Evolutionary conservation across 345 rosid species (phyloP).

Genomic region (Crucihimalaya himalaica): DNA sequence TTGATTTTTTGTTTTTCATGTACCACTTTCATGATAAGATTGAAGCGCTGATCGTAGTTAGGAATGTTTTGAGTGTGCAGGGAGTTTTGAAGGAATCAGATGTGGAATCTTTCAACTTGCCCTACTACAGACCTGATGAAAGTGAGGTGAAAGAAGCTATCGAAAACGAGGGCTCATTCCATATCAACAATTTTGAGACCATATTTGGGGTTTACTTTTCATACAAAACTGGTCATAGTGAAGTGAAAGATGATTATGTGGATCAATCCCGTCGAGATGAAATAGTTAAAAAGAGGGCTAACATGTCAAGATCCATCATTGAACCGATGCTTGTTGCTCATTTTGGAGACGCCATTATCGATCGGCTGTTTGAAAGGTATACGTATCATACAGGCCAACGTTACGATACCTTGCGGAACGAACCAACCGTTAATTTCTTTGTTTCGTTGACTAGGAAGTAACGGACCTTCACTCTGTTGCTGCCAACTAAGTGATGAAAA

Average conservation of each 20-base stretch:
- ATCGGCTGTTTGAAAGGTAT: neutral
- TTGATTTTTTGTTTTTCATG: no score
- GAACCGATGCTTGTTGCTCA: conserved; percentile 12
- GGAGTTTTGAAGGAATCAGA: neutral
- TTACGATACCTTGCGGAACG: neutral
- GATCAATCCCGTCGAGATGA: neutral
- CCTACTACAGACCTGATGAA: neutral
- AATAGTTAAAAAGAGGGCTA: neutral
- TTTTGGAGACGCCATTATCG: neutral
- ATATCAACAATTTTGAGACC: neutral
- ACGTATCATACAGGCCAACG: neutral
- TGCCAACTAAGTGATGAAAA: neutral
- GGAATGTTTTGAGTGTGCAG: neutral
- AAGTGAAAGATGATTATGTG: conserved; percentile 1
- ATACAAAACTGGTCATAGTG: conserved; percentile 6
- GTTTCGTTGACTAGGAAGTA: neutral
- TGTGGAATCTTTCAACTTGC: neutral
- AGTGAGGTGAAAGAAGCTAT: neutral
- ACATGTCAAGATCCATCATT: neutral
- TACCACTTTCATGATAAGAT: no score
- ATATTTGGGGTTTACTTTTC: conserved; percentile 7
- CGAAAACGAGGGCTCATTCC: neutral
- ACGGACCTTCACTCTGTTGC: neutral
- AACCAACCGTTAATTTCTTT: neutral
- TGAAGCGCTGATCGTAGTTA: no score